Percentiles rank a stretch among this genome's conserved stretches.
phyloP scores from a whole-genome alignment of 2,329 filamentous ascomycete species.

The Ophiobolus disseminans region DNA sequence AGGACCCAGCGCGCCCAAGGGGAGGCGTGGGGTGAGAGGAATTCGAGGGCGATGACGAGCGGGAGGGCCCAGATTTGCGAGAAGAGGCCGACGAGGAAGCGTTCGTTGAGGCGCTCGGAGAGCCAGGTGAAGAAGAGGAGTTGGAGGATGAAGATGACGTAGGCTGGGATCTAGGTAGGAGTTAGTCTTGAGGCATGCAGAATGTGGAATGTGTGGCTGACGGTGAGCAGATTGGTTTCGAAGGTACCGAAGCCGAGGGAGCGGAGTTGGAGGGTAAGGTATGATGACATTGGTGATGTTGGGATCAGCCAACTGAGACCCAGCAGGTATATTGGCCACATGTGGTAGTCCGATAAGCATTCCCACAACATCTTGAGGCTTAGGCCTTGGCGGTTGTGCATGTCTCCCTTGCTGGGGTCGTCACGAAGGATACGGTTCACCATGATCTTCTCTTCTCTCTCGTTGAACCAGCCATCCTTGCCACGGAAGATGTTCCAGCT shows the following conservation, averaged over 20 bases:
- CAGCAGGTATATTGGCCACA: slow-evolving; percentile 55
- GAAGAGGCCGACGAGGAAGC: slow-evolving; percentile 56
- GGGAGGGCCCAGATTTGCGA: slow-evolving; percentile 52
- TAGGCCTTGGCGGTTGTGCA: slow-evolving; percentile 67
- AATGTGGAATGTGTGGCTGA: slow-evolving; percentile 10
- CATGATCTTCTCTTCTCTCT: slow-evolving; percentile 72
- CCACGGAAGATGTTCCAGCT: slow-evolving; percentile 58
- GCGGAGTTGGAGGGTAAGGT: slow-evolving; percentile 46
- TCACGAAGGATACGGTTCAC: slow-evolving; percentile 67
- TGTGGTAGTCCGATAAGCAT: slow-evolving; percentile 62
- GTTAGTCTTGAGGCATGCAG: not conserved
- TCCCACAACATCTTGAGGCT: slow-evolving; percentile 57
- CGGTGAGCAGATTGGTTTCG: slow-evolving; percentile 48
- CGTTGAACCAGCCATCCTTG: slow-evolving; percentile 70
- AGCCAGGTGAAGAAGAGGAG: slow-evolving; percentile 60
- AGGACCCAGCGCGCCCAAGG: slow-evolving; percentile 50
- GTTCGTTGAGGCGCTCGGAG: slow-evolving; percentile 59
- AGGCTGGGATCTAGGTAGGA: slow-evolving; percentile 49
- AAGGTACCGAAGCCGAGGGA: slow-evolving; percentile 47
- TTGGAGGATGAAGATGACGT: slow-evolving; percentile 56
- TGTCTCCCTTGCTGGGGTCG: slow-evolving; percentile 64
- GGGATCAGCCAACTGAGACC: slow-evolving; percentile 49
- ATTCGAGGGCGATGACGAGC: slow-evolving; percentile 47
- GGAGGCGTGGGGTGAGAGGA: slow-evolving; percentile 38
- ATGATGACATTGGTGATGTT: slow-evolving; percentile 35